These are phyloP conservation scores for Serendipita sp. DNA, from an alignment of 768 basidiomycete genomes.

Conservation along the genomic window DNA sequence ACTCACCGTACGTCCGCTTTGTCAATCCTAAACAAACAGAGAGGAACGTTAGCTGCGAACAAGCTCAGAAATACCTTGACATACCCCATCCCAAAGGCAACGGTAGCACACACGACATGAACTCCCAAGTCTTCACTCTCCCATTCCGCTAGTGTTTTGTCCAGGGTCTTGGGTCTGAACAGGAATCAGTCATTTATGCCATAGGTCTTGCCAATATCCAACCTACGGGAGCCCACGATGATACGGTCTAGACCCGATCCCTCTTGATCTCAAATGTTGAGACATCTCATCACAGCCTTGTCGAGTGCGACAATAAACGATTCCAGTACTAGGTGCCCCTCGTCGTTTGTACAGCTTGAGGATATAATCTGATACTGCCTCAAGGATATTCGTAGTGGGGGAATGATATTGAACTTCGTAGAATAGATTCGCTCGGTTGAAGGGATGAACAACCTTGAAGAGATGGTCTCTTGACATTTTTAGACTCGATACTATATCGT, in stretches of 20 bases:
- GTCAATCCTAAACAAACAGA: slow-evolving; percentile 32
- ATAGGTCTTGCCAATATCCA: not conserved
- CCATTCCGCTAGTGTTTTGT: slow-evolving; percentile 40
- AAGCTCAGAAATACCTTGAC: not conserved
- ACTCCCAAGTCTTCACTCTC: slow-evolving; percentile 37
- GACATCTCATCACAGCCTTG: slow-evolving; percentile 54
- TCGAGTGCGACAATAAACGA: slow-evolving; percentile 62
- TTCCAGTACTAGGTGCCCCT: slow-evolving; percentile 46
- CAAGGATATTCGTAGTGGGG: slow-evolving; percentile 28
- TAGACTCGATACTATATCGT: slow-evolving; percentile 54
- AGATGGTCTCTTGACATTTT: slow-evolving; percentile 41
- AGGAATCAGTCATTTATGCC: slow-evolving; percentile 8
- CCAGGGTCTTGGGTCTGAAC: slow-evolving; percentile 33
- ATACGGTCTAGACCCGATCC: slow-evolving; percentile 53
- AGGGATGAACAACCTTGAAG: slow-evolving; percentile 55
- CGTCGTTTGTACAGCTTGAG: slow-evolving; percentile 42
- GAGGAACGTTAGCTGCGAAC: too few relatives aligned
- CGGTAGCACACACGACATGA: slow-evolving; percentile 61
- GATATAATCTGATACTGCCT: slow-evolving; percentile 46
- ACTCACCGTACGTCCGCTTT: slow-evolving; percentile 51
- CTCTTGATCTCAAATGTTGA: slow-evolving; percentile 44
- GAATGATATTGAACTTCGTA: slow-evolving; percentile 64
- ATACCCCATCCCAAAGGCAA: slow-evolving; percentile 67
- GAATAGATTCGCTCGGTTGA: slow-evolving; percentile 64
- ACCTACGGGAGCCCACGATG: slow-evolving; percentile 46